These are phyloP conservation scores for Thelephora aurantiotincta DNA, from an alignment of 768 basidiomycete species.

Conservation along the genomic window DNA sequence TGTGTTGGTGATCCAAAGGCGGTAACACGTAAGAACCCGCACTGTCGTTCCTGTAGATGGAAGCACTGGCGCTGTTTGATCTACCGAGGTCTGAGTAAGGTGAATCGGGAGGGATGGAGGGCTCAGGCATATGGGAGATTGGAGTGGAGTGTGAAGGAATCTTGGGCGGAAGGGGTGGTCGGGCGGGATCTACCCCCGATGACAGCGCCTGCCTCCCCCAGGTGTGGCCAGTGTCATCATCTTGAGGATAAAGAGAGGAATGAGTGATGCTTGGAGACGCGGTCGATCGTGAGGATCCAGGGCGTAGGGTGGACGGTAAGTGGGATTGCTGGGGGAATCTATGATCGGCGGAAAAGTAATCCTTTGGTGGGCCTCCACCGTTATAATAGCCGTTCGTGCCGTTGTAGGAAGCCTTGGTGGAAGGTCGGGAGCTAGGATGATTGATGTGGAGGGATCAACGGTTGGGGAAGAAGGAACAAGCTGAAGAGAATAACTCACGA, in stretches of 20 bases:
- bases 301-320: slow-evolving; percentile 4
- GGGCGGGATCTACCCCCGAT: background rate
- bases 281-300: background rate
- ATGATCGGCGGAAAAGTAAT: slow-evolving; percentile 3
- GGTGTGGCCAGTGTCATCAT: background rate
- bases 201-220: background rate
- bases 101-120: background rate
- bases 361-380: background rate
- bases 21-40: too few species aligned
- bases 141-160: background rate
- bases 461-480: background rate
- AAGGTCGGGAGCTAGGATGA: background rate
- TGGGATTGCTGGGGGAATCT: slow-evolving; percentile 10
- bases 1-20: too few species aligned
- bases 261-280: too few species aligned
- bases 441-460: background rate
- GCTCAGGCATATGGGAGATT: background rate
- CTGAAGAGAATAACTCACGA: background rate
- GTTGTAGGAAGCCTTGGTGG: background rate
- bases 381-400: background rate
- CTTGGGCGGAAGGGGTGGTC: background rate
- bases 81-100: too few species aligned
- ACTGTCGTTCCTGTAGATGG: too few species aligned
- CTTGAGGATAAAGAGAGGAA: too few species aligned
- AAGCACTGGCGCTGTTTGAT: too few species aligned